Conservation (phyloP, 352 stramenopile genomes). For the Phytophthora megakarya region DNA sequence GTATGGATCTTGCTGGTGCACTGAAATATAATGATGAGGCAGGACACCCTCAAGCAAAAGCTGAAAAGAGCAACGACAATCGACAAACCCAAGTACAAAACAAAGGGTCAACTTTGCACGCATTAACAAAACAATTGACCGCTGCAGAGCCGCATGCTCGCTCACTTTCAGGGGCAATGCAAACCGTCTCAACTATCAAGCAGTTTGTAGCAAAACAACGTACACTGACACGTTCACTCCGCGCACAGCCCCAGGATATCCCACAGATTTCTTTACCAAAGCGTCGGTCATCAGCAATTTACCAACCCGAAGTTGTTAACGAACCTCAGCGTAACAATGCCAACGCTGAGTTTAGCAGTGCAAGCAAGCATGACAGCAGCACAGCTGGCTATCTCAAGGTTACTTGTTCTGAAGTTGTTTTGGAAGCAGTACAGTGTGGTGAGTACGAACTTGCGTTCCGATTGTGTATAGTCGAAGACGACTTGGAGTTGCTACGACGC, state of each 20-base stretch:
- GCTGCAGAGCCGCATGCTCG: background rate
- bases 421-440: conserved; percentile 44
- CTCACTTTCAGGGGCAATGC: conserved; percentile 1
- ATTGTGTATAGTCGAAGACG: conserved; percentile 61
- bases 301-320: background rate
- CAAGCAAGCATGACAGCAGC: conserved; percentile 1
- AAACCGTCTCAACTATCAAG: conserved; percentile 29
- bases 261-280: conserved; percentile 26
- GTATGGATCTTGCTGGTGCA: conserved; percentile 36
- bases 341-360: conserved; percentile 10
- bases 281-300: background rate
- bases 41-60: background rate
- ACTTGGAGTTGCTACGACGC: conserved; percentile 44
- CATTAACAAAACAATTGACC: background rate
- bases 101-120: background rate
- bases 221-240: conserved; percentile 8
- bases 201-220: conserved; percentile 40
- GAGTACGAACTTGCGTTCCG: conserved; percentile 59
- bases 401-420: conserved; percentile 44
- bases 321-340: background rate
- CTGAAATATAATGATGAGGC: conserved; percentile 26
- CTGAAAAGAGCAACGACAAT: conserved; percentile 1
- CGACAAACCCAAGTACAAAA: background rate
- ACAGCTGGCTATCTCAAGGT: conserved; percentile 12
- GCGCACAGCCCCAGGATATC: conserved; percentile 16